These are phyloP conservation scores for Solanum paucissectum DNA, from an alignment of 257 asterid species.

Conservation along the genomic window DNA sequence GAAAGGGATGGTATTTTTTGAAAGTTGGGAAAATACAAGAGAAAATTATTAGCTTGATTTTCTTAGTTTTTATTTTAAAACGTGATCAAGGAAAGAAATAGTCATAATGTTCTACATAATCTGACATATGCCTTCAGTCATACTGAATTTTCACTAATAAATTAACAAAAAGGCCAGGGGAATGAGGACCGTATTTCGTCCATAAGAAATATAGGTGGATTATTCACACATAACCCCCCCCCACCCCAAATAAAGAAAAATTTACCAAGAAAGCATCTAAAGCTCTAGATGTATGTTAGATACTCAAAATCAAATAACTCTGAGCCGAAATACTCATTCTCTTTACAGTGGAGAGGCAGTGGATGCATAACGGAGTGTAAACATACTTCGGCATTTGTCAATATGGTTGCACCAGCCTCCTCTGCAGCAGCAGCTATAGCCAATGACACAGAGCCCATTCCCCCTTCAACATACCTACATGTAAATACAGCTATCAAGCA, in stretches of 20 bases:
- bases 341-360: not conserved
- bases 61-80: not conserved
- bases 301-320: not conserved
- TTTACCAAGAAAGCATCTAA: not conserved
- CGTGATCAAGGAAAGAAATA: not conserved
- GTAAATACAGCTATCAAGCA: conserved; percentile 6
- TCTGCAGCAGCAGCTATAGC: conserved; percentile 72
- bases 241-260: not conserved
- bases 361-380: not conserved
- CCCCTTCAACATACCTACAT: conserved; percentile 91
- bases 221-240: not conserved
- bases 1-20: not conserved
- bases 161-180: not conserved
- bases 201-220: not conserved
- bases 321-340: not conserved
- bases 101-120: not conserved
- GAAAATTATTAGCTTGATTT: not conserved
- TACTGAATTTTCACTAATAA: not conserved
- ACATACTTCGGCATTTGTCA: conserved; percentile 76
- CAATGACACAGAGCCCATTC: conserved; percentile 93
- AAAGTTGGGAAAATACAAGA: not conserved
- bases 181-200: not conserved
- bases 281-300: not conserved
- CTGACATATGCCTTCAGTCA: not conserved
- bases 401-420: conserved; percentile 82